Base-by-base conservation (phyloP, 805 yeast species). In the Pichia occidentalis region DNA sequence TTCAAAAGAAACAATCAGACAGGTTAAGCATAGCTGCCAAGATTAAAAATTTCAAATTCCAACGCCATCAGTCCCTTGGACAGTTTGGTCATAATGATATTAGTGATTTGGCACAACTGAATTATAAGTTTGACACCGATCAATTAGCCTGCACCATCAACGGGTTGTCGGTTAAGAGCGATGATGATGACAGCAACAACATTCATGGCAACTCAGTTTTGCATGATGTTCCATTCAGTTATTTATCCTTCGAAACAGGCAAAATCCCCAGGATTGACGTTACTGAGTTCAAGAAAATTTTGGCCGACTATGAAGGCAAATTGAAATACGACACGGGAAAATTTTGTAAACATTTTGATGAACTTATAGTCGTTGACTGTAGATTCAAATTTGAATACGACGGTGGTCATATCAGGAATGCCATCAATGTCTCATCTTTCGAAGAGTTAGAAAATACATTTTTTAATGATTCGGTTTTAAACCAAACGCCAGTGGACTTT, bases 391-490 rank as follows among this genome's bases (percentile, higher is more conserved):
- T 90, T 63, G 98, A 92, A 60, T 92, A 67, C 58, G 68, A 74
- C 28, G 97, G 97, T 23, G 98, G 98, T 21, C 98, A 92, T 59
- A 85, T 92, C 32, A 73, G 70, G 32, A 80, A 82, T 32, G 95
- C 97, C 7, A 50, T 84, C 37, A 92, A 90, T 57, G 68, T 87
- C 22, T 76, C 83, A 28, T 72, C 81, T 25, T 80, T 81, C 48
- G 73, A 72, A 39, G 81, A 75, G 34, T 64, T 90, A 29, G 95
- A 85, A 51, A 62, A 68, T 26, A 56, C 59, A 33, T 70, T 87
- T 46, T 62, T 71, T 18, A 49, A 33, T 26, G 48, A 49, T 21
- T 25, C 34, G 17, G 47, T 49, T 21, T 47, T 42, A 40, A 40
- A 36, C 7, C 35, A 40, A 27, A 37, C 45, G 3, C 61, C 63